These are phyloP conservation scores for Pichia heedii DNA, from an alignment of 805 yeast genomes.

Conservation along the genomic window DNA sequence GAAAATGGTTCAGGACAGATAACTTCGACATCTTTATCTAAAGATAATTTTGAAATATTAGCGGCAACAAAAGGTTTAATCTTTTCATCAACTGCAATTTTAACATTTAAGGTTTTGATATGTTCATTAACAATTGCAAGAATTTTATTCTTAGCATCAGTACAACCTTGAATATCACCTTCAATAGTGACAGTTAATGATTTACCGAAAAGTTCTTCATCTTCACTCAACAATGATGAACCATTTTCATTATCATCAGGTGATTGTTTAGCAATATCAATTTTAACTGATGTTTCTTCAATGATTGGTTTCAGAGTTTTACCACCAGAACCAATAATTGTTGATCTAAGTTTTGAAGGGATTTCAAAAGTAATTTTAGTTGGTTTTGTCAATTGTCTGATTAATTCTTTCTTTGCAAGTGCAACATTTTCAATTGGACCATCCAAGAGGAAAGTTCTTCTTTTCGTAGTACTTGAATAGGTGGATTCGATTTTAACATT, in stretches of 20 bases:
- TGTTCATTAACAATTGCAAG: constrained; percentile 66
- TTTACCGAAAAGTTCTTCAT: constrained; percentile 52
- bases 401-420: constrained; percentile 65
- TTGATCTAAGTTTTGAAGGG: constrained; percentile 70
- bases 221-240: constrained; percentile 19
- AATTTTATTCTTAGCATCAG: constrained; percentile 62
- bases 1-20: constrained; percentile 25
- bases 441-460: constrained; percentile 73
- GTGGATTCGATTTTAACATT: constrained; percentile 75
- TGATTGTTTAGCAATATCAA: constrained; percentile 48
- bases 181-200: constrained; percentile 55
- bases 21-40: constrained; percentile 24
- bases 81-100: constrained; percentile 35
- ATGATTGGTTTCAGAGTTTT: constrained; percentile 70
- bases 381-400: constrained; percentile 71
- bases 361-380: constrained; percentile 49
- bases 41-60: constrained; percentile 21
- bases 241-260: constrained; percentile 11
- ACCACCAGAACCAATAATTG: constrained; percentile 84
- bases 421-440: constrained; percentile 63
- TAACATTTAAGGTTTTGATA: constrained; percentile 48
- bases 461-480: constrained; percentile 61
- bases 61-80: constrained; percentile 37
- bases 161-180: constrained; percentile 82
- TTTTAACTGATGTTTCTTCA: constrained; percentile 54